Conservation (phyloP, 106 monocot species). For the Dioscorea dumetorum region DNA sequence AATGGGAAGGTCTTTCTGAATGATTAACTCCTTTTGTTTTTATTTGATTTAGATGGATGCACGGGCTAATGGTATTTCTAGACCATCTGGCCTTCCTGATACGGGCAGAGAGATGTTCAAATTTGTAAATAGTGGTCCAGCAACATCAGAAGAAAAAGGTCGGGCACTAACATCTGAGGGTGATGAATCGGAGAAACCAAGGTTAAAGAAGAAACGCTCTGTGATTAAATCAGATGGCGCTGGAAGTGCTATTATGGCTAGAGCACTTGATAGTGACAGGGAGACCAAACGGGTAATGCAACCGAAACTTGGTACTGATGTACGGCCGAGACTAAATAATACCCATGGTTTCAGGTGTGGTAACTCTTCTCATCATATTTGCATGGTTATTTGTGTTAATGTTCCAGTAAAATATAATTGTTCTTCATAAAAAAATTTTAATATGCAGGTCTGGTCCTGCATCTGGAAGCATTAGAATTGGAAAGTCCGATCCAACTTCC, state of each 20-base stretch:
- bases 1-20: no score
- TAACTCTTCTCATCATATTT: neutral
- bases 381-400: no score
- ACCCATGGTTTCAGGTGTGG: constrained; percentile 40
- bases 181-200: constrained; percentile 57
- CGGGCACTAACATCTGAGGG: constrained; percentile 14
- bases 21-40: no score
- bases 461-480: constrained; percentile 2
- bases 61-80: constrained; percentile 22
- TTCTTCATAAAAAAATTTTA: neutral
- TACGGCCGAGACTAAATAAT: constrained; percentile 27
- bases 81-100: constrained; percentile 32
- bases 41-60: constrained; percentile 39
- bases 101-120: constrained; percentile 42
- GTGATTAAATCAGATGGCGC: constrained; percentile 41
- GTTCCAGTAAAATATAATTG: no score
- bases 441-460: constrained; percentile 36
- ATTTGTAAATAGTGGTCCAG: constrained; percentile 19
- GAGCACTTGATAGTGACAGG: constrained; percentile 32
- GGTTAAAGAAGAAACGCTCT: constrained; percentile 63
- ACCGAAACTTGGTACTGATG: constrained; percentile 33
- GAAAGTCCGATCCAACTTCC: constrained; percentile 22
- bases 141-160: constrained; percentile 37
- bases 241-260: constrained; percentile 22
- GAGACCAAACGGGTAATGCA: constrained; percentile 48